Conservation (phyloP, 192 early-diverging fungal species). For the Phycomyces blakesleeanus region DNA sequence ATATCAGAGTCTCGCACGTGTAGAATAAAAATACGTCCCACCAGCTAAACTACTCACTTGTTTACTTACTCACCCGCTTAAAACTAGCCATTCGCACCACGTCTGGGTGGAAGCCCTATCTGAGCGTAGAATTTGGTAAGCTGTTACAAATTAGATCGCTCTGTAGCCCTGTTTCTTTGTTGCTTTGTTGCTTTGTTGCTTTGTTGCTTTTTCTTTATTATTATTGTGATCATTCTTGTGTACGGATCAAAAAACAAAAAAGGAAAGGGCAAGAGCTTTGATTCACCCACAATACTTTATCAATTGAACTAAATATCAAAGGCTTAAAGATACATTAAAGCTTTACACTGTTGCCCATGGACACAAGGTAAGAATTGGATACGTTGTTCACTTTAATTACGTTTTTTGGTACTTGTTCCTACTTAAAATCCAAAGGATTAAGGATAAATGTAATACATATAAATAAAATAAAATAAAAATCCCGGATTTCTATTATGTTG, state of each 20-base stretch:
- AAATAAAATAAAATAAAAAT: conserved; percentile 7
- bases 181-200: too few relatives aligned
- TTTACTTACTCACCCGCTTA: not conserved
- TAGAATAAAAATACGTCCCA: too few relatives aligned
- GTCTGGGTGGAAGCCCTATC: conserved; percentile 66
- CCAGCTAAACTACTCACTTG: not conserved
- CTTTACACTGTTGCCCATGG: conserved; percentile 72
- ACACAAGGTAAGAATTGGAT: conserved; percentile 50
- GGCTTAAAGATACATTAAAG: conserved; percentile 76
- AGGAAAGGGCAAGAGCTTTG: too few relatives aligned
- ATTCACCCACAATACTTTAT: not conserved
- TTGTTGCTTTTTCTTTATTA: too few relatives aligned
- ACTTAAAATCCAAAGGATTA: too few relatives aligned
- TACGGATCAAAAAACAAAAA: not conserved
- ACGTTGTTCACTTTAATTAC: too few relatives aligned
- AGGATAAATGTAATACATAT: too few relatives aligned
- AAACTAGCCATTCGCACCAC: conserved; percentile 55
- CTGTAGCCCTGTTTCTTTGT: too few relatives aligned
- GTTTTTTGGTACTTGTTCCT: too few relatives aligned
- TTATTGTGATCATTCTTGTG: too few relatives aligned
- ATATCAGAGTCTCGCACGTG: not conserved
- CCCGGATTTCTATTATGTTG: not conserved
- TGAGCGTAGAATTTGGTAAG: conserved; percentile 63
- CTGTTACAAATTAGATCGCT: not conserved
- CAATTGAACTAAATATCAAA: too few relatives aligned